Evolutionary conservation across 805 yeast genomes (phyloP).

Genomic region (Saturnispora besseyi): DNA sequence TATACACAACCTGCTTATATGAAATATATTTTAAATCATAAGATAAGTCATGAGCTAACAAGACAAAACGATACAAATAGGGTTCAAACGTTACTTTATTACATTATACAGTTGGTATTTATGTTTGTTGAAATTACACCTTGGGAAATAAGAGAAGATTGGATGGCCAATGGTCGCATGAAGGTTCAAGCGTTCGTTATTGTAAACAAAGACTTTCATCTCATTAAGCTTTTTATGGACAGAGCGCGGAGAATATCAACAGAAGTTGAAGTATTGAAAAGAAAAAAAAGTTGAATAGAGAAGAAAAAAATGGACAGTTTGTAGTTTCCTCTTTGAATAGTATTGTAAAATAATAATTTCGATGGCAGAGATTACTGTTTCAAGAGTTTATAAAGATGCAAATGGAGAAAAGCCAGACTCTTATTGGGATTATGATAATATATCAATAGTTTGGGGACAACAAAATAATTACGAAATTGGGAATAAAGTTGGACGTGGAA

Average conservation of each 20-base stretch:
- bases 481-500: constrained; percentile 83
- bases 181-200: constrained; percentile 18
- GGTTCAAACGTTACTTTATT: constrained; percentile 7
- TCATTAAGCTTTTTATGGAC: constrained; percentile 10
- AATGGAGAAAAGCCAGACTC: constrained; percentile 57
- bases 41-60: constrained; percentile 8
- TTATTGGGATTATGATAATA: constrained; percentile 82
- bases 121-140: neutral
- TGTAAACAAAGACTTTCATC: constrained; percentile 13
- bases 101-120: constrained; percentile 10
- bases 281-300: neutral
- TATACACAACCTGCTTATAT: constrained; percentile 4
- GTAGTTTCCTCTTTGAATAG: neutral
- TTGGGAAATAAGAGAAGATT: neutral
- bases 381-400: constrained; percentile 66
- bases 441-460: constrained; percentile 52
- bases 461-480: constrained; percentile 54
- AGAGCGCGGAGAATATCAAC: constrained; percentile 1
- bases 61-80: neutral
- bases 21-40: constrained; percentile 5
- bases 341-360: neutral
- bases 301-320: neutral
- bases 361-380: constrained; percentile 14
- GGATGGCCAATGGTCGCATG: constrained; percentile 2
- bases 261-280: neutral